Evolutionary conservation across 495 filamentous ascomycete genomes (phyloP), one percentile per base, ranked within the genome.

Genomic region (Neohortaea acidophila): DNA sequence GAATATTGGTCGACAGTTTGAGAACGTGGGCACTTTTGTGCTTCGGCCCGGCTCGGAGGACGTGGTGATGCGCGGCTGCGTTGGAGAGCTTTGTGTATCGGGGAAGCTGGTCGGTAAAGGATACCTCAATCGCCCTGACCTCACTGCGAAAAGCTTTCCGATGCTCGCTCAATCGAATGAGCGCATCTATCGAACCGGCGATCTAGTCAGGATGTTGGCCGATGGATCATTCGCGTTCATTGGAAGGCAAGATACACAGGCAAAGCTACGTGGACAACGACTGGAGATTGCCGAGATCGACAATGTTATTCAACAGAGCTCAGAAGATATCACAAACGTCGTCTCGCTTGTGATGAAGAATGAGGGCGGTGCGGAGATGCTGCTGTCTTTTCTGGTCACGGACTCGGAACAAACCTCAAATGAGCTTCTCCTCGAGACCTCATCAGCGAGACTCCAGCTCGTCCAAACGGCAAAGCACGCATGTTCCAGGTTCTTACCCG

Each of bases 51-150:
- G 69, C 0, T 75, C 79, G 0, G 65, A 75, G n/a, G 54, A 56
- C 2, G 77, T 80, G 1, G 79, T 85, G 6, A 57, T 86, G 4
- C 67, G 75, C n/a, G 85, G 86, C 4, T 77, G 70, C 6, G 65
- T 87, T 22, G 86, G 86, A 15, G 86, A 94, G 52, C 70, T 94
- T 4, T 92, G 84, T 49, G 74, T 93, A 21, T 80, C 79, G 4
- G 86, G 86, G 0, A 79, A 75, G 41, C 64, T 94, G 4, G 84
- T 94, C 22, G 86, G 79, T 5, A 84, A 78, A 47, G 86, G 85
- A 0, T 94, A 94, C 48, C 64, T 89, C 26, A 86, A 86, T 28
- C 68, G 83, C 3, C 66, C 72, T 2, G 72, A 84, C 21, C 61
- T 83, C 19, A 82, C 78, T 0, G 31, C 53, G 1, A 69, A 80